Percentiles rank a stretch among this genome's conserved stretches.
phyloP scores from a whole-genome alignment of 2,329 filamentous ascomycete genomes.

The Epichloe sp. region DNA sequence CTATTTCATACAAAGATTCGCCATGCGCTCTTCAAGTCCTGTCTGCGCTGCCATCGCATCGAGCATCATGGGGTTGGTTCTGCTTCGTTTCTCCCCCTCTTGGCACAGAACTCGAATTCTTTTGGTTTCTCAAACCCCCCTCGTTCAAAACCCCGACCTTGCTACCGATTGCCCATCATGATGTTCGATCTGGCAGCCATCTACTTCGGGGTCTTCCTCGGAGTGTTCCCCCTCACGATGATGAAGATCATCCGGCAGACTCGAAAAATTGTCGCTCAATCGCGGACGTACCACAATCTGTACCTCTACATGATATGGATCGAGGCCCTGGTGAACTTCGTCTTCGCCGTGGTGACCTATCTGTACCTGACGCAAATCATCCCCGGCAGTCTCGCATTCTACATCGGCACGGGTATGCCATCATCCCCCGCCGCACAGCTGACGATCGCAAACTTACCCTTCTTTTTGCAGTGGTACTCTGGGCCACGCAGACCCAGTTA shows the following conservation, averaged over 20 bases:
- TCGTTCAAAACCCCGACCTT: background rate
- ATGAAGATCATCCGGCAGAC: constrained; percentile 13
- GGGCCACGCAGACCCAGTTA: constrained; percentile 22
- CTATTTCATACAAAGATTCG: too few relatives aligned
- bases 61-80: too few relatives aligned
- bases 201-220: constrained; percentile 15
- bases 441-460: background rate
- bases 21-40: too few relatives aligned
- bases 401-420: constrained; percentile 4
- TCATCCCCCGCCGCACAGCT: background rate
- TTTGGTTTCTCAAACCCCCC: too few relatives aligned
- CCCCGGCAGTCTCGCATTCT: constrained; percentile 3
- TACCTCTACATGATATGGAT: constrained; percentile 17
- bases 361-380: constrained; percentile 13
- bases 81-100: too few relatives aligned
- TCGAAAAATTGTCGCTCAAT: constrained; percentile 8
- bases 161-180: background rate
- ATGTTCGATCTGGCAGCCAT: constrained; percentile 11
- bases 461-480: constrained; percentile 5
- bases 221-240: constrained; percentile 15
- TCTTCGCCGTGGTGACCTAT: constrained; percentile 15
- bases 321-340: constrained; percentile 13
- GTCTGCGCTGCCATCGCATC: too few relatives aligned
- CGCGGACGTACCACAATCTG: constrained; percentile 9
- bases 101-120: too few relatives aligned